phyloP scores from a whole-genome alignment of 2,329 filamentous ascomycete species.

The Ambrosiella beaveri region DNA sequence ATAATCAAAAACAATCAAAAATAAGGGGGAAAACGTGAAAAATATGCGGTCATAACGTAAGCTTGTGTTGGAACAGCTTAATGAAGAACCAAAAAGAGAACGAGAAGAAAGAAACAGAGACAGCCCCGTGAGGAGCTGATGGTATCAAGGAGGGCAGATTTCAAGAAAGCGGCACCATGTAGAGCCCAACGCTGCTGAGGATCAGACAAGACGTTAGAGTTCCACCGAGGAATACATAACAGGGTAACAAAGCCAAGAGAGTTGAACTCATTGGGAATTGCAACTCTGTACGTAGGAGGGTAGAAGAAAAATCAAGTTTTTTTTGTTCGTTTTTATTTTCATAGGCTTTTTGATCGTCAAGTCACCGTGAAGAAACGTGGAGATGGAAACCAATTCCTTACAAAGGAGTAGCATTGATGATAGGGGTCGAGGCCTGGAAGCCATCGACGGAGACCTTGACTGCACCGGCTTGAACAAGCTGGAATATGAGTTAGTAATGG shows the following conservation, averaged over 20 bases:
- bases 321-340: conserved; percentile 1
- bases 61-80: conserved; percentile 13
- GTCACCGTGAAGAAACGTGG: neutral
- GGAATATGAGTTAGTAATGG: conserved; percentile 16
- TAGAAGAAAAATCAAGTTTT: conserved; percentile 1
- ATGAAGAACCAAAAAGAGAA: conserved; percentile 5
- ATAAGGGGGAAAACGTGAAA: neutral
- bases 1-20: neutral
- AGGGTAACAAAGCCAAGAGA: conserved; percentile 1
- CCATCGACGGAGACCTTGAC: conserved; percentile 64
- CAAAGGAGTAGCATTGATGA: conserved; percentile 8
- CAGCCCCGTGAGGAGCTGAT: neutral
- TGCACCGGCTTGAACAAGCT: conserved; percentile 87
- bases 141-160: neutral
- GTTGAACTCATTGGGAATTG: conserved; percentile 5
- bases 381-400: neutral
- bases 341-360: neutral
- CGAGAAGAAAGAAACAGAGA: conserved; percentile 1
- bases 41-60: conserved; percentile 5
- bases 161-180: neutral
- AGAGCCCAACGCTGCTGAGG: neutral
- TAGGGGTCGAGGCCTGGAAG: conserved; percentile 11
- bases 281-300: neutral
- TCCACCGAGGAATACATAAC: neutral
- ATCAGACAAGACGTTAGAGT: neutral